Evolutionary conservation across 2,329 filamentous ascomycete species (phyloP), one percentile per base, ranked within the genome.

Genomic region (Penicillium sp.): DNA sequence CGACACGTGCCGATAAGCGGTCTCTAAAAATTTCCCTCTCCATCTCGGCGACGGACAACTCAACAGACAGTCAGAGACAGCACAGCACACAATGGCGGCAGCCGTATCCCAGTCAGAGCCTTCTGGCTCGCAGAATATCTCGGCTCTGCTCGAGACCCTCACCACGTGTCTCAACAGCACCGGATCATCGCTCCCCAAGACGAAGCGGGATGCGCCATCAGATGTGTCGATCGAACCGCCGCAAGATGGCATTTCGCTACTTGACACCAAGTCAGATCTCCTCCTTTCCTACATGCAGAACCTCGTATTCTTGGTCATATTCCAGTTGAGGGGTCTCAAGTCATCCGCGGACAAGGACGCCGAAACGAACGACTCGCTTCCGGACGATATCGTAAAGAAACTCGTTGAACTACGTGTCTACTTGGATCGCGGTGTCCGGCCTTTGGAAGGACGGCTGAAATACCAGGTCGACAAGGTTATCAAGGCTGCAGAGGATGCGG

Each of bases 401-500:
- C 77, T 98, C n/a, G 82, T 90, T 17, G 89, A 95, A 68, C 75
- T 96, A 46, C 81, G 91, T n/a, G 77, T 96, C 0, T 97, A 93
- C 66, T 75, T 98, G 1, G 94, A 98, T 64, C 89, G 89, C 65
- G 94, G 93, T 57, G 87, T 95, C 3, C 82, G 87, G 13, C 93
- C 93, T 0, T 73, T 97, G 15, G 94, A 98, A 70, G 85, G 85
- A 58, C 87, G 90, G 61, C 72, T 98, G 54, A 91, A 89, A 58
- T 98, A 96, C 70, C 90, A 95, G 66, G 88, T 98, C 62, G 91
- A 97, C 69, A 93, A 95, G 65, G 89, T 96, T 24, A 77, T 98
- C 19, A 85, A 88, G 55, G 87, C 88, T 0, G 89, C 89, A 32
- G 87, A 95, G 53, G 64, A 72, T 53, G 60, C 63, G 4, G 64